phyloP scores from a whole-genome alignment of 768 basidiomycete species.

The Amanita inopinata region DNA sequence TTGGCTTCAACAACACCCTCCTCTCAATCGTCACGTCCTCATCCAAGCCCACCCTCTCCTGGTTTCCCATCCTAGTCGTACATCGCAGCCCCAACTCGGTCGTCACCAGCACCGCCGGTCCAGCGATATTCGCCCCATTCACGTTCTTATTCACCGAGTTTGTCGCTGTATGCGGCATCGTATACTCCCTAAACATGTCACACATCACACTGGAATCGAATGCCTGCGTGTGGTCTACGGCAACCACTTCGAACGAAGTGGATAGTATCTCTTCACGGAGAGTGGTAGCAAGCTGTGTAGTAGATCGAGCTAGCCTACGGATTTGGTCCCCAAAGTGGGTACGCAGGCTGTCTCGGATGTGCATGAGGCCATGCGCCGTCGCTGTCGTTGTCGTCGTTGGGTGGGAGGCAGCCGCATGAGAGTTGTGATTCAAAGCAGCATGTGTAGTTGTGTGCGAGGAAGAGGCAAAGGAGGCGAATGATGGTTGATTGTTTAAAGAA shows the following conservation, averaged over 20 bases:
- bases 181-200: slow-evolving; percentile 21
- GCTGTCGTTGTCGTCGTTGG: background rate
- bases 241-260: slow-evolving; percentile 62
- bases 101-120: slow-evolving; percentile 52
- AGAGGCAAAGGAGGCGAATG: slow-evolving; percentile 12
- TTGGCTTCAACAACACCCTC: slow-evolving; percentile 57
- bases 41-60: slow-evolving; percentile 15
- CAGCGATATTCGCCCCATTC: slow-evolving; percentile 49
- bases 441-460: too few species aligned
- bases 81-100: slow-evolving; percentile 67
- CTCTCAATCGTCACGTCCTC: slow-evolving; percentile 40
- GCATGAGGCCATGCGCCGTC: background rate
- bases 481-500: slow-evolving; percentile 22
- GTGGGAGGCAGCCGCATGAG: slow-evolving; percentile 10
- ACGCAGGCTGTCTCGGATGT: slow-evolving; percentile 22
- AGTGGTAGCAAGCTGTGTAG: slow-evolving; percentile 52
- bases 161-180: slow-evolving; percentile 8
- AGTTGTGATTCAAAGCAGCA: slow-evolving; percentile 7
- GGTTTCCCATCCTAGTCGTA: slow-evolving; percentile 35
- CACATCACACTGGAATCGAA: slow-evolving; percentile 30
- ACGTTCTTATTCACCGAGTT: slow-evolving; percentile 39
- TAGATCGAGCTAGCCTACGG: slow-evolving; percentile 53
- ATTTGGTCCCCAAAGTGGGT: slow-evolving; percentile 50
- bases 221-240: slow-evolving; percentile 41
- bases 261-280: slow-evolving; percentile 70